A percentile compares a stretch with the other conserved stretches of the same genome.
phyloP scores from a whole-genome alignment of 2,329 filamentous ascomycete genomes.

The Claviceps africana region DNA sequence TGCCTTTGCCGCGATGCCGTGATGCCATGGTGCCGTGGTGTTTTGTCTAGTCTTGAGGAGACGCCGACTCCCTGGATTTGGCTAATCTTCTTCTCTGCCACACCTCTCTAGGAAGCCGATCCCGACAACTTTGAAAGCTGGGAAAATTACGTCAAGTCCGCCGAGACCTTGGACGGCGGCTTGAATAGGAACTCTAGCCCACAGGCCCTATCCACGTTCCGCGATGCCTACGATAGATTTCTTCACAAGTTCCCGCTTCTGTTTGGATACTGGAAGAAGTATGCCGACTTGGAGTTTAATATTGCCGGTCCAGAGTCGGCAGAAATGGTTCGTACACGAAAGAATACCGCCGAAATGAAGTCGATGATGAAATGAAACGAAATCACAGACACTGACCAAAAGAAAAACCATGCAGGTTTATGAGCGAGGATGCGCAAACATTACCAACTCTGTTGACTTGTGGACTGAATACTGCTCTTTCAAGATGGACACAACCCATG shows the following conservation, averaged over 20 bases:
- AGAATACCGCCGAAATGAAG: not conserved
- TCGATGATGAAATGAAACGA: not conserved
- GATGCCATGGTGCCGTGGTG: not conserved
- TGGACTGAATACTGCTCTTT: slow-evolving; percentile 97
- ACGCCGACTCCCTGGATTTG: not conserved
- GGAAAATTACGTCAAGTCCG: slow-evolving; percentile 79
- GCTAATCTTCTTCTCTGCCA: slow-evolving; percentile 2
- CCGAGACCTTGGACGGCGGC: slow-evolving; percentile 77
- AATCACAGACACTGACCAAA: slow-evolving; percentile 1
- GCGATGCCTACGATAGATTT: slow-evolving; percentile 82
- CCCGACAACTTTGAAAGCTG: slow-evolving; percentile 87
- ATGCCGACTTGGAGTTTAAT: slow-evolving; percentile 92
- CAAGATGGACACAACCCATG: slow-evolving; percentile 95
- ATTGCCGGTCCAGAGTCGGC: slow-evolving; percentile 94
- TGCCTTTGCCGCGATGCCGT: too few relatives aligned
- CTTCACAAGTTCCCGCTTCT: slow-evolving; percentile 88
- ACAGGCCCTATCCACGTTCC: slow-evolving; percentile 74
- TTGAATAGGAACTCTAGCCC: slow-evolving; percentile 94
- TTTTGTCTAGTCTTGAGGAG: too few relatives aligned
- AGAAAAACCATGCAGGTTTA: slow-evolving; percentile 59
- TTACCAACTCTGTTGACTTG: slow-evolving; percentile 85
- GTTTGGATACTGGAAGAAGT: slow-evolving; percentile 99
- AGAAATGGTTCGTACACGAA: slow-evolving; percentile 58
- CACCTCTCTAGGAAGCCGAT: slow-evolving; percentile 40
- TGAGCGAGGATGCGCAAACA: slow-evolving; percentile 85